Percentiles rank a stretch among this genome's conserved stretches.
phyloP scores from a whole-genome alignment of 768 basidiomycete species.

The Pisolithus tinctorius region DNA sequence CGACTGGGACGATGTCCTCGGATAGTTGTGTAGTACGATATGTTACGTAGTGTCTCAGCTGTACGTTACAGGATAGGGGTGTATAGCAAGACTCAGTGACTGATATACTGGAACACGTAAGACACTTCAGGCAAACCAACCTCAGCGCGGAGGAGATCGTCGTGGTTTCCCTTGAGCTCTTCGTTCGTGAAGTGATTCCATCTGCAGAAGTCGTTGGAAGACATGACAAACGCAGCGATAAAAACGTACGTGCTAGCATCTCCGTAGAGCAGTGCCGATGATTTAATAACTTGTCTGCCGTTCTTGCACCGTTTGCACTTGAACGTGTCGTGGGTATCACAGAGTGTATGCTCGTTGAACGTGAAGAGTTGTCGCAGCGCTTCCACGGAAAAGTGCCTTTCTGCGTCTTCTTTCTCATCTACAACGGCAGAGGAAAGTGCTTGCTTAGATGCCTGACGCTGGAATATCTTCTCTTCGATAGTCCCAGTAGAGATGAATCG shows the following conservation, averaged over 20 bases:
- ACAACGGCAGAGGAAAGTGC: conserved; percentile 97
- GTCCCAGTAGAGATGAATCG: conserved; percentile 96
- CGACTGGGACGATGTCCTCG: conserved; percentile 60
- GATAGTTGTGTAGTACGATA: conserved; percentile 18
- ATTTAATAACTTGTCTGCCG: conserved; percentile 77
- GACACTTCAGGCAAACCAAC: conserved; percentile 78
- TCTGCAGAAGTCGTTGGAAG: conserved; percentile 32
- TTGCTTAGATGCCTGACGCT: conserved; percentile 93
- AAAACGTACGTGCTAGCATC: conserved; percentile 91
- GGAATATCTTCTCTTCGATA: conserved; percentile 99
- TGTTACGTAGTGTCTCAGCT: neutral
- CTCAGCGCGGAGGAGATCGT: conserved; percentile 90
- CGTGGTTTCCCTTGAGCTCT: conserved; percentile 87
- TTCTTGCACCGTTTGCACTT: conserved; percentile 90
- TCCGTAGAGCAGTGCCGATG: conserved; percentile 85
- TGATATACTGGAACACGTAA: conserved; percentile 95
- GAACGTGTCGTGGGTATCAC: conserved; percentile 97
- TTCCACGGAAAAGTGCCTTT: conserved; percentile 91
- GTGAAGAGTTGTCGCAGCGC: conserved; percentile 84
- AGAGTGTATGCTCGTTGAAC: conserved; percentile 80
- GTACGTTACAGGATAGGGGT: neutral
- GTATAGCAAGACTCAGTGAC: conserved; percentile 45
- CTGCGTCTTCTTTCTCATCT: conserved; percentile 92
- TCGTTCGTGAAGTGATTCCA: conserved; percentile 97
- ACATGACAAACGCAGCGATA: neutral